Conservation (phyloP, 2,329 filamentous ascomycete genomes). For the Microsporum canis region DNA sequence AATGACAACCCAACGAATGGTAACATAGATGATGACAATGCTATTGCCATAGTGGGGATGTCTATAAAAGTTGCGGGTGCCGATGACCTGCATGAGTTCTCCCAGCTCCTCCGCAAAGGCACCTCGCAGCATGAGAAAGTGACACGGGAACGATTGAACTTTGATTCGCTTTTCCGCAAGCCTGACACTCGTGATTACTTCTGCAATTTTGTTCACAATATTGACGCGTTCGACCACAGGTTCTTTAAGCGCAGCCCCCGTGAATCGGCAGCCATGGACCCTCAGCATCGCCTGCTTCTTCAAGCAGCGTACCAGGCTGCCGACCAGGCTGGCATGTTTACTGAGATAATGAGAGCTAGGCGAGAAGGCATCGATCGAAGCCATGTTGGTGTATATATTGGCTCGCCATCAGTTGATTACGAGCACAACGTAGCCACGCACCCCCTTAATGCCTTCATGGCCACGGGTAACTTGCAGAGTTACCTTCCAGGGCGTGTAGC, state of each 20-base stretch:
- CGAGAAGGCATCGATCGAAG: no score
- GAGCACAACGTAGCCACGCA: slow-evolving; percentile 6
- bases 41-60: slow-evolving; percentile 8
- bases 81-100: slow-evolving; percentile 2
- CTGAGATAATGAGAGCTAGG: background rate
- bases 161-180: slow-evolving; percentile 6
- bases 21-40: background rate
- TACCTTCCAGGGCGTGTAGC: slow-evolving; percentile 21
- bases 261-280: slow-evolving; percentile 17
- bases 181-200: slow-evolving; percentile 1
- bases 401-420: slow-evolving; percentile 9
- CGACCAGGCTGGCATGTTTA: slow-evolving; percentile 11
- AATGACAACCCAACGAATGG: background rate
- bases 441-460: slow-evolving; percentile 11
- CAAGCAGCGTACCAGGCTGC: slow-evolving; percentile 13
- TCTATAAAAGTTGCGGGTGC: background rate
- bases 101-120: slow-evolving; percentile 1
- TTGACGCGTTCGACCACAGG: slow-evolving; percentile 20
- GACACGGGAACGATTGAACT: slow-evolving; percentile 3
- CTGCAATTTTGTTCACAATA: slow-evolving; percentile 15
- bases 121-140: background rate
- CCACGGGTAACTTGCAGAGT: slow-evolving; percentile 15
- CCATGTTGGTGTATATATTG: no score
- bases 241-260: slow-evolving; percentile 16
- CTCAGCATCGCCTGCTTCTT: slow-evolving; percentile 15